Evolutionary conservation across 2,329 filamentous ascomycete genomes (phyloP).

Genomic region (Cercospora zeae-maydis): DNA sequence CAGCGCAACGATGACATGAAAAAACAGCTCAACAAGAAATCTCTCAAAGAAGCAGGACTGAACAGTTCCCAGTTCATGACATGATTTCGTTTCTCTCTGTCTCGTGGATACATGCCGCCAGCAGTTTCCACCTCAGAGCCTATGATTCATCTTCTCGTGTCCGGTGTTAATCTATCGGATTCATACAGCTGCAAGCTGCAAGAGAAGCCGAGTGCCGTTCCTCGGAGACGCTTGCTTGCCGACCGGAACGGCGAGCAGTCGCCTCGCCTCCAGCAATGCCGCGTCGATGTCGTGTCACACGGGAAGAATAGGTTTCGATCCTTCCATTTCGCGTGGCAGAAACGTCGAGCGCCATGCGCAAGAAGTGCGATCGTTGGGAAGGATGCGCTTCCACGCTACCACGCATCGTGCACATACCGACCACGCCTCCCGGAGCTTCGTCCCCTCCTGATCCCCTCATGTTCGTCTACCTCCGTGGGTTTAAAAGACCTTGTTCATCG

Average conservation of each 20-base stretch:
- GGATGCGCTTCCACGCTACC: neutral
- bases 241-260: neutral
- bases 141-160: neutral
- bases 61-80: neutral
- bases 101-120: neutral
- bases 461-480: neutral
- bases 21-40: neutral
- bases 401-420: neutral
- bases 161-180: neutral
- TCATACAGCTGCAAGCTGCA: neutral
- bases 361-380: neutral
- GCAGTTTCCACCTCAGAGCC: neutral
- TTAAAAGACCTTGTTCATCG: slow-evolving; percentile 69
- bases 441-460: neutral
- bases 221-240: neutral
- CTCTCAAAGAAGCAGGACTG: neutral
- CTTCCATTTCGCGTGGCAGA: neutral
- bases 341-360: neutral
- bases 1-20: slow-evolving; percentile 1
- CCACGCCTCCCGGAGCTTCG: too few relatives aligned
- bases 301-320: neutral
- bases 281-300: neutral
- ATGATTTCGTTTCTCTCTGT: neutral
- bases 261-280: neutral
- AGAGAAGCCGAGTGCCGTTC: neutral